A percentile compares a stretch with the other conserved stretches of the same genome.
Evolutionary conservation across 2,329 filamentous ascomycete species (phyloP).

Genomic region (Stromatinia cepivora): DNA sequence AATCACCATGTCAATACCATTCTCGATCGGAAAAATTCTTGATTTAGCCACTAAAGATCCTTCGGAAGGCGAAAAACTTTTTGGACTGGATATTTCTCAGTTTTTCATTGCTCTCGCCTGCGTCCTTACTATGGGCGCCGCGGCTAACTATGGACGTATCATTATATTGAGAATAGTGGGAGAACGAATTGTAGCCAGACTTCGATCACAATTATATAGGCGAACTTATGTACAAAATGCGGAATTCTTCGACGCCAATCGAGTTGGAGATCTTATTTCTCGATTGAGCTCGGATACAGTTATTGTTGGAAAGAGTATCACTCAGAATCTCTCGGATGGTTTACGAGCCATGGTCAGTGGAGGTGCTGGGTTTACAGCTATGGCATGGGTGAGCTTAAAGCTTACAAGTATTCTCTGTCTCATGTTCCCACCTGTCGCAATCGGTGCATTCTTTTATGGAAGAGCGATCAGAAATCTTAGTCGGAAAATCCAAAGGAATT

Average conservation of each 20-base stretch:
- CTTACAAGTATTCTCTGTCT: constrained; percentile 83
- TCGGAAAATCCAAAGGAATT: constrained; percentile 87
- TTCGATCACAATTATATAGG: constrained; percentile 86
- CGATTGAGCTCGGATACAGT: constrained; percentile 94
- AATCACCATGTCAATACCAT: constrained; percentile 95
- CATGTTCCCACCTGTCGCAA: constrained; percentile 86
- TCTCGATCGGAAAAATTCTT: constrained; percentile 93
- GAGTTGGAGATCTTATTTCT: constrained; percentile 94
- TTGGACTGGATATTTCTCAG: constrained; percentile 80
- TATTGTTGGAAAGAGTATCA: constrained; percentile 97
- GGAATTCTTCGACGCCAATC: constrained; percentile 97
- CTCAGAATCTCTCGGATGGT: constrained; percentile 96
- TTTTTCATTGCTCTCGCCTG: constrained; percentile 82
- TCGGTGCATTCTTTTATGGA: constrained; percentile 90
- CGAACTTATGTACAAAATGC: constrained; percentile 96
- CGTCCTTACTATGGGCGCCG: constrained; percentile 79
- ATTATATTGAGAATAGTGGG: constrained; percentile 91
- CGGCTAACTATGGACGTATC: constrained; percentile 91
- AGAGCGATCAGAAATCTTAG: constrained; percentile 85
- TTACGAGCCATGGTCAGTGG: constrained; percentile 87
- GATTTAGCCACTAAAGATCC: constrained; percentile 81
- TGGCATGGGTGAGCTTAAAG: constrained; percentile 93
- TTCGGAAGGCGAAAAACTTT: constrained; percentile 67
- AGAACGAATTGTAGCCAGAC: constrained; percentile 86
- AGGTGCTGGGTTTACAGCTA: constrained; percentile 82